Evolutionary conservation across 2,329 filamentous ascomycete genomes (phyloP).

Genomic region (Scedosporium apiospermum): DNA sequence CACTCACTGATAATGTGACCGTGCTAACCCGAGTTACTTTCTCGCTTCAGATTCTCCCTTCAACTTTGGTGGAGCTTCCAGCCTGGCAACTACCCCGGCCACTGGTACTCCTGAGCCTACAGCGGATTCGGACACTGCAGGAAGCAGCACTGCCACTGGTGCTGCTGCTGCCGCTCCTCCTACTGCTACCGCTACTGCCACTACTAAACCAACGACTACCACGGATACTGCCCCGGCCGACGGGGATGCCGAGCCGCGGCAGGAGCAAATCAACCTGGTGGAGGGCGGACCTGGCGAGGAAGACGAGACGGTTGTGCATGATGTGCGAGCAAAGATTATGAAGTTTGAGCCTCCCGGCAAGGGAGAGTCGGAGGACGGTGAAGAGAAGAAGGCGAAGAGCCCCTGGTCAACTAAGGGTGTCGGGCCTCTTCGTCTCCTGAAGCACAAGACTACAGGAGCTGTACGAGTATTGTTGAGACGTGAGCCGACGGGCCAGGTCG

Average conservation of each 20-base stretch:
- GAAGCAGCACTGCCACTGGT: neutral
- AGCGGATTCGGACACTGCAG: constrained; percentile 18
- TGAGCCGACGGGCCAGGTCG: constrained; percentile 65
- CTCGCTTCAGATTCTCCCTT: constrained; percentile 42
- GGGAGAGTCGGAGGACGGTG: constrained; percentile 32
- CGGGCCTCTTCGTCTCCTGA: constrained; percentile 62
- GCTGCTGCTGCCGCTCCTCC: constrained; percentile 1
- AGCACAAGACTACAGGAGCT: constrained; percentile 59
- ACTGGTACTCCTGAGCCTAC: constrained; percentile 50
- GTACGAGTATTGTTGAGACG: constrained; percentile 62
- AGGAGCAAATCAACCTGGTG: constrained; percentile 63
- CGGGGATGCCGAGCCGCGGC: constrained; percentile 44
- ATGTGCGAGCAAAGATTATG: constrained; percentile 61
- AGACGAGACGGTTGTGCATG: constrained; percentile 60
- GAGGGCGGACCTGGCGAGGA: constrained; percentile 59
- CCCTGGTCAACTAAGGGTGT: constrained; percentile 63
- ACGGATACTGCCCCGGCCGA: constrained; percentile 21
- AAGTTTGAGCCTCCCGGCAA: constrained; percentile 45
- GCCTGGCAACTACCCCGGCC: constrained; percentile 50
- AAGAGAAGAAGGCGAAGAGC: constrained; percentile 33
- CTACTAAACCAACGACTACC: neutral
- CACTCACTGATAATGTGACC: constrained; percentile 4
- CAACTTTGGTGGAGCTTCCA: constrained; percentile 49
- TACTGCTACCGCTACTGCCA: neutral
- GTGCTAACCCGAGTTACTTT: constrained; percentile 30